Evolutionary conservation across 768 basidiomycete genomes (phyloP).

Genomic region (Cystofilobasidium macerans): DNA sequence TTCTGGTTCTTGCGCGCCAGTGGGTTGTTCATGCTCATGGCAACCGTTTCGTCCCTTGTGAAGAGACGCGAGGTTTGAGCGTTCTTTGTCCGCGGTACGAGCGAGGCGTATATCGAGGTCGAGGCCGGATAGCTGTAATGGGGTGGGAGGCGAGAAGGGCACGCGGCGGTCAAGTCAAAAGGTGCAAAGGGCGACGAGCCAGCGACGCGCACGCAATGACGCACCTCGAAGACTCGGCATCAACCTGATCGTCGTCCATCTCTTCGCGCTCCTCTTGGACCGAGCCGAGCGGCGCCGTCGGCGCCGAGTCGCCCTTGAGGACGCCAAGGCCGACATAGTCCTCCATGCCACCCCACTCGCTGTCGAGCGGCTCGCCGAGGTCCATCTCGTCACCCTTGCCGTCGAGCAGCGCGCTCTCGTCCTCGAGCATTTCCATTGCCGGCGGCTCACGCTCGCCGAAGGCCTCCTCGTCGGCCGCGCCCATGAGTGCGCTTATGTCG

Average conservation of each 20-base stretch:
- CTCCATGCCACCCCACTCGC: constrained; percentile 30
- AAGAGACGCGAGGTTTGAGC: constrained; percentile 48
- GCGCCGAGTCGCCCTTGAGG: constrained; percentile 11
- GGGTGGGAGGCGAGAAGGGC: no score
- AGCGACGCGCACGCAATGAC: neutral
- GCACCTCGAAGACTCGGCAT: neutral
- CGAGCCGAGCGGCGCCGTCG: neutral
- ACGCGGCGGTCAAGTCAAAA: neutral
- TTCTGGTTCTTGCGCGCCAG: constrained; percentile 53
- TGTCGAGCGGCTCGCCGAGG: constrained; percentile 65
- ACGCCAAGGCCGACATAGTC: constrained; percentile 29
- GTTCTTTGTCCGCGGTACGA: constrained; percentile 39
- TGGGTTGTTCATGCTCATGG: constrained; percentile 51
- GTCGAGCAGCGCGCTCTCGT: neutral
- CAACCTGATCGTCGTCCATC: constrained; percentile 1
- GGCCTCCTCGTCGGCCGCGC: constrained; percentile 43
- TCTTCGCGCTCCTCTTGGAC: constrained; percentile 21
- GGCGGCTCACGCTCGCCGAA: constrained; percentile 8
- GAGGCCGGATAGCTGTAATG: constrained; percentile 5
- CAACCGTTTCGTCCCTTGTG: constrained; percentile 43
- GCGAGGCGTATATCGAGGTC: constrained; percentile 14
- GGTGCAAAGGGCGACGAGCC: constrained; percentile 4
- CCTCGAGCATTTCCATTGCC: constrained; percentile 3
- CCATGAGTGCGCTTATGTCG: constrained; percentile 67
- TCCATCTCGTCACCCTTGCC: constrained; percentile 10